Conservation (phyloP, 2,329 filamentous ascomycete genomes). For the Blastomyces emzantsi region DNA sequence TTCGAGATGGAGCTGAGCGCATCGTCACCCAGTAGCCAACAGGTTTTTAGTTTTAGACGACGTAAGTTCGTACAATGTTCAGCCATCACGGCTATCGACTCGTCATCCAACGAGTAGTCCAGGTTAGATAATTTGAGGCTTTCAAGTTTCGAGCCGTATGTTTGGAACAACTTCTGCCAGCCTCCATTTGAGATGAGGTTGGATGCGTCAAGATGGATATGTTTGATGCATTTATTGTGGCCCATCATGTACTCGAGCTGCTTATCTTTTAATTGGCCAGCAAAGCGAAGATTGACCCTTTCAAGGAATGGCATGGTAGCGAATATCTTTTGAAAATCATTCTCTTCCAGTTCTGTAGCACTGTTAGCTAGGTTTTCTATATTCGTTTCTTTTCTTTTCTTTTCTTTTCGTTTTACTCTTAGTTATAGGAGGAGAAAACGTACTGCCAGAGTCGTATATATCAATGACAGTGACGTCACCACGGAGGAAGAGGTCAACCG, state of each 20-base stretch:
- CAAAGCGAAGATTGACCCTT: constrained; percentile 67
- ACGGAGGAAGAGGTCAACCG: constrained; percentile 40
- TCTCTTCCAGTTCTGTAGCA: constrained; percentile 54
- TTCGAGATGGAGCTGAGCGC: constrained; percentile 57
- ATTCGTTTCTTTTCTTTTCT: no score
- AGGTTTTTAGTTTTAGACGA: constrained; percentile 72
- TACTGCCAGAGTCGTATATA: constrained; percentile 53
- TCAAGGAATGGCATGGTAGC: constrained; percentile 61
- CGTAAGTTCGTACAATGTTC: constrained; percentile 57
- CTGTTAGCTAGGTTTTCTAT: constrained; percentile 11
- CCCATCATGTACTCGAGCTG: constrained; percentile 73
- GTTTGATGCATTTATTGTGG: constrained; percentile 58
- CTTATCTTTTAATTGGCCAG: constrained; percentile 82
- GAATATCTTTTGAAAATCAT: constrained; percentile 75
- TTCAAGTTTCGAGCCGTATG: constrained; percentile 56
- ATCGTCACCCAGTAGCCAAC: constrained; percentile 60
- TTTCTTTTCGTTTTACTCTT: background rate
- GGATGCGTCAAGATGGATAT: constrained; percentile 70
- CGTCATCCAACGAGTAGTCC: constrained; percentile 70
- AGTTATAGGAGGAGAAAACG: constrained; percentile 19
- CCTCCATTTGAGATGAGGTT: constrained; percentile 70
- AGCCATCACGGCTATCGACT: constrained; percentile 54
- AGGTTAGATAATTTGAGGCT: constrained; percentile 72
- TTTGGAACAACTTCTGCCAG: constrained; percentile 62
- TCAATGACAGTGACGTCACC: constrained; percentile 48